phyloP scores from a whole-genome alignment of 306 rosid species.

The Cicer pinnatifidum region DNA sequence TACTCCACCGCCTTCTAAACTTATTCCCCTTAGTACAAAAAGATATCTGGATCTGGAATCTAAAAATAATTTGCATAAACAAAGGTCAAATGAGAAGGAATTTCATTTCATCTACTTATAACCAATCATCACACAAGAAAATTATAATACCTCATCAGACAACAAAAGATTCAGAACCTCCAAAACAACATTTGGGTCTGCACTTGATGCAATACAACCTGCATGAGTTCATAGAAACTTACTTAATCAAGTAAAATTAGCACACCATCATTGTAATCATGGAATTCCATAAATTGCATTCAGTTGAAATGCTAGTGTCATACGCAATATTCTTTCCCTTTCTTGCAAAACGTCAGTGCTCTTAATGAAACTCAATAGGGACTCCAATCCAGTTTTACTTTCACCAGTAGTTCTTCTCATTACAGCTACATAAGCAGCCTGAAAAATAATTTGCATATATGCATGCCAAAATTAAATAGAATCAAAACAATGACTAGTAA shows the following conservation, averaged over 20 bases:
- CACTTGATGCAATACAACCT: slow-evolving; percentile 63
- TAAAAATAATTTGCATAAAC: slow-evolving; percentile 24
- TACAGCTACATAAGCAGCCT: slow-evolving; percentile 64
- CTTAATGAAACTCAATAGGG: slow-evolving; percentile 53
- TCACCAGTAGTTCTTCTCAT: slow-evolving; percentile 55
- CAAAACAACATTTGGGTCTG: slow-evolving; percentile 56
- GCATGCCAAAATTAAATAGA: background rate
- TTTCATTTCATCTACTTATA: slow-evolving; percentile 25
- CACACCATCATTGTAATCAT: background rate
- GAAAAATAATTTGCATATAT: slow-evolving; percentile 31
- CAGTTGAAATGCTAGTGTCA: slow-evolving; percentile 33
- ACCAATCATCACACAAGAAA: background rate
- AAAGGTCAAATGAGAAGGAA: slow-evolving; percentile 30
- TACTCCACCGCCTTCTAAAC: slow-evolving; percentile 55
- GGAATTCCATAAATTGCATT: slow-evolving; percentile 7
- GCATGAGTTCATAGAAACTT: slow-evolving; percentile 29
- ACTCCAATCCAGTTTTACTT: slow-evolving; percentile 53
- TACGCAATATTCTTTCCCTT: slow-evolving; percentile 57
- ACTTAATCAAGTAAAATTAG: slow-evolving; percentile 10
- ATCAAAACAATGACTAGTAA: background rate
- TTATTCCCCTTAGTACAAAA: slow-evolving; percentile 54
- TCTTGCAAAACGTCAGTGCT: slow-evolving; percentile 56
- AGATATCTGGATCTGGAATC: slow-evolving; percentile 66
- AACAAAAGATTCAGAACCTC: slow-evolving; percentile 59
- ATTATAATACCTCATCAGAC: slow-evolving; percentile 54